A percentile compares a stretch with the other conserved stretches of the same genome.
These are phyloP conservation scores for Malbranchea zuffiana DNA, from an alignment of 2,329 filamentous ascomycete species.

Conservation along the genomic window DNA sequence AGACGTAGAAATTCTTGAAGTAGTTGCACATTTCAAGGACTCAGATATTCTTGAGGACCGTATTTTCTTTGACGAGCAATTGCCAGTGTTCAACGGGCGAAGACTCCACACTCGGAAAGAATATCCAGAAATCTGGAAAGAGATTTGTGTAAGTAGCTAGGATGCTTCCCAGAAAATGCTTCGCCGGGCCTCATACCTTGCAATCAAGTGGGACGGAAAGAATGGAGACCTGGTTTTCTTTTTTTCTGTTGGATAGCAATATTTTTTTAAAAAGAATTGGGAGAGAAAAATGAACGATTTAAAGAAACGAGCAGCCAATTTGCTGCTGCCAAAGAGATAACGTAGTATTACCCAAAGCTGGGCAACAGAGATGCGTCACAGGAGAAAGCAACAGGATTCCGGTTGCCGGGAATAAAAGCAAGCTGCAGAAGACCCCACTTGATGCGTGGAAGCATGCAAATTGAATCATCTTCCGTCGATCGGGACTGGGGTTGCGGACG, in stretches of 20 bases:
- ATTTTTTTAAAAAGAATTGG: too few species aligned
- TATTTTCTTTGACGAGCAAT: too few species aligned
- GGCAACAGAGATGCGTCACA: constrained; percentile 2
- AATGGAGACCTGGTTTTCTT: too few species aligned
- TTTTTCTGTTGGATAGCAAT: too few species aligned
- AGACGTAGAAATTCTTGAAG: constrained; percentile 68
- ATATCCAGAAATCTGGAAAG: not conserved
- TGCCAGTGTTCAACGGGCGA: not conserved
- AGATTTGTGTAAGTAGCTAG: not conserved
- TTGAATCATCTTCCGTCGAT: constrained; percentile 8
- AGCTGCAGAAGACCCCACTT: not conserved
- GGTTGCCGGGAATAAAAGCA: constrained; percentile 3
- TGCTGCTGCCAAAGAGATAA: constrained; percentile 1
- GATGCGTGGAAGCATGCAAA: constrained; percentile 2
- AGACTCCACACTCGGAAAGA: not conserved
- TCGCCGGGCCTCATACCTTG: constrained; percentile 1
- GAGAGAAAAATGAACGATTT: too few species aligned
- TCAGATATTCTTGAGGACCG: too few species aligned
- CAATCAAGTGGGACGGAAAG: not conserved
- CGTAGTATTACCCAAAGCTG: constrained; percentile 7
- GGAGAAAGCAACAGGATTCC: too few species aligned
- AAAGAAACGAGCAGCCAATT: not conserved
- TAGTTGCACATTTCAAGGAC: constrained; percentile 44
- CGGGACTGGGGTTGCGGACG: constrained; percentile 5
- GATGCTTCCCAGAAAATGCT: not conserved